These are phyloP conservation scores for Arthroderma uncinatum DNA, from an alignment of 2,329 filamentous ascomycete species.

Conservation along the genomic window DNA sequence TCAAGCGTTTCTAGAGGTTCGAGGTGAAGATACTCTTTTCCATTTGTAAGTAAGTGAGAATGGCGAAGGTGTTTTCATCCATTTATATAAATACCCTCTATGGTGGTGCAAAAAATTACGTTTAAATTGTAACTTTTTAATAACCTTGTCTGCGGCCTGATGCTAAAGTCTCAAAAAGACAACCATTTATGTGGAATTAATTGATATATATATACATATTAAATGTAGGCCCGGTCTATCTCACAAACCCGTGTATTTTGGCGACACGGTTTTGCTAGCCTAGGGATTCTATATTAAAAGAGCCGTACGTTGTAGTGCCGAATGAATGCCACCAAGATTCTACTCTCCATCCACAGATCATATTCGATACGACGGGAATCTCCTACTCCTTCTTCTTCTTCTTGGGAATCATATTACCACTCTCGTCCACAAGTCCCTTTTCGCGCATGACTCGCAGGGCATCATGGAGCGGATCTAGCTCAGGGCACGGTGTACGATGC, in stretches of 20 bases:
- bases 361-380: background rate
- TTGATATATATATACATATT: background rate
- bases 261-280: background rate
- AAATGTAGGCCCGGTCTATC: background rate
- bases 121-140: no score
- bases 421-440: constrained; percentile 9
- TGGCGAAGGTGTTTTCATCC: background rate
- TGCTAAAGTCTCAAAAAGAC: background rate
- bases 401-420: background rate
- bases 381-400: constrained; percentile 5
- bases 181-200: background rate
- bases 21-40: background rate
- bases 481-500: constrained; percentile 2
- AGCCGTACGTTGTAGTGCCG: no score
- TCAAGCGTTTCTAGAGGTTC: background rate
- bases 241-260: background rate
- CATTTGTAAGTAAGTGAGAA: background rate
- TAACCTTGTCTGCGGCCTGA: no score
- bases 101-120: no score
- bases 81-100: no score
- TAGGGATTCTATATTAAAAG: background rate
- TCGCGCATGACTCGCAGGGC: constrained; percentile 8
- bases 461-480: constrained; percentile 8
- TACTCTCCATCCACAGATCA: background rate
- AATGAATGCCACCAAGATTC: background rate